phyloP scores from a whole-genome alignment of 306 rosid genomes.

The Echinosophora koreensis region DNA sequence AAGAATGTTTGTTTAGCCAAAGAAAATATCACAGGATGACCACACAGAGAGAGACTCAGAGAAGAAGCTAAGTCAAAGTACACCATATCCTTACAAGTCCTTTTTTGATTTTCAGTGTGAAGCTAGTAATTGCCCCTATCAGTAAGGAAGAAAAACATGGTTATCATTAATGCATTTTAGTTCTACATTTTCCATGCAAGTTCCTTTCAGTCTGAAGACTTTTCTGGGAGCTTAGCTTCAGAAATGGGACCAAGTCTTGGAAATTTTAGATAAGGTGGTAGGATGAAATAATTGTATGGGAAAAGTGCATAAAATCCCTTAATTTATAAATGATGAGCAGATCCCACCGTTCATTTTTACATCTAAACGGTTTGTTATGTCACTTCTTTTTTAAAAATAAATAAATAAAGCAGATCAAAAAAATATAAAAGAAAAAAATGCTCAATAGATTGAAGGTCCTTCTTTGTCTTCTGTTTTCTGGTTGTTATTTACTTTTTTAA shows the following conservation, averaged over 20 bases:
- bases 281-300: neutral
- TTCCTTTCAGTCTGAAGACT: neutral
- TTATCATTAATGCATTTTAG: slow-evolving; percentile 19
- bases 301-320: too few relatives aligned
- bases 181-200: neutral
- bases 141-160: slow-evolving; percentile 1
- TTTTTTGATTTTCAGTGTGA: neutral
- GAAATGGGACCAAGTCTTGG: neutral
- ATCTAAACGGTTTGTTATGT: too few relatives aligned
- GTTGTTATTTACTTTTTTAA: too few relatives aligned
- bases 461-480: too few relatives aligned
- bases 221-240: neutral
- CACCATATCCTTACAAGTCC: neutral
- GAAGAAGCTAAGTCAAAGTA: slow-evolving; percentile 28
- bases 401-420: too few relatives aligned
- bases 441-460: too few relatives aligned
- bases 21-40: neutral
- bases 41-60: neutral
- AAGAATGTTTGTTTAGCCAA: neutral
- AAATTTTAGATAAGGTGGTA: neutral
- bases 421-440: too few relatives aligned
- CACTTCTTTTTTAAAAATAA: too few relatives aligned
- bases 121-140: neutral
- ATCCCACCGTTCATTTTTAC: too few relatives aligned
- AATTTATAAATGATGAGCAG: too few relatives aligned